Base-by-base conservation (phyloP, 208 protist genomes). In the Trypanosoma cruzi region DNA sequence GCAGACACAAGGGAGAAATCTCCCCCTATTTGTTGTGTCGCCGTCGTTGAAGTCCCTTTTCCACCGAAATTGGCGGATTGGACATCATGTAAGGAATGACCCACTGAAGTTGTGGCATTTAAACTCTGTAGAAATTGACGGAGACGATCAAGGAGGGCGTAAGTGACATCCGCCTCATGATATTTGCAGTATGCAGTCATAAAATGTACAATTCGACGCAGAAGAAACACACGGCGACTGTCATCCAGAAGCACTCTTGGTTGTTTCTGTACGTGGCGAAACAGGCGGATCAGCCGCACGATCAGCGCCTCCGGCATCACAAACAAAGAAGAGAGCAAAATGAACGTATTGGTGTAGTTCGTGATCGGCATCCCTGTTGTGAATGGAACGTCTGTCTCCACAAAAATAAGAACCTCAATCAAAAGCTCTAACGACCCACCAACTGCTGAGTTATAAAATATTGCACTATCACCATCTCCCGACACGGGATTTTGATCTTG, bases 331-430 rank as follows among this genome's bases (percentile, higher is more conserved):
- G 81, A 74, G 11, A 89, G 65, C 20, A 86, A 64, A 42, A 88
- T 78, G 52, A 93, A 90, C 11, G 82, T 68, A 58, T 86, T 88
- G 14, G 84, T 93, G 73, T 81, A 88, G 73, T 85, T 88, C 42
- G 75, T 68, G 18, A 69, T 58, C 0, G 87, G 82, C 22, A 90
- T 80, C 28, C 77, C 81, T 44, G 57, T 74, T 11, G 73, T 80
- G 60, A 85, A 90, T 16, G 84, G 84, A 13, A 69, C 54, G 53
- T 89, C 84, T 29, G 69, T 66, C 71, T 93, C 84, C 14, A 73
- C 75, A 49, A 89, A 40, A 57, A 87, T 69, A 7, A 90, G 72
- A 32, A 89, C 74, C 60, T 90, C 84, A 32, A 90, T 72, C 6
- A 93, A 75, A 22, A 82, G 61, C 48, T 87, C 82, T 2, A 89